Percentiles rank a stretch among this genome's conserved stretches.
Evolutionary conservation across 2,329 filamentous ascomycete genomes (phyloP).

Genomic region (Aspergillus hiratsukae): DNA sequence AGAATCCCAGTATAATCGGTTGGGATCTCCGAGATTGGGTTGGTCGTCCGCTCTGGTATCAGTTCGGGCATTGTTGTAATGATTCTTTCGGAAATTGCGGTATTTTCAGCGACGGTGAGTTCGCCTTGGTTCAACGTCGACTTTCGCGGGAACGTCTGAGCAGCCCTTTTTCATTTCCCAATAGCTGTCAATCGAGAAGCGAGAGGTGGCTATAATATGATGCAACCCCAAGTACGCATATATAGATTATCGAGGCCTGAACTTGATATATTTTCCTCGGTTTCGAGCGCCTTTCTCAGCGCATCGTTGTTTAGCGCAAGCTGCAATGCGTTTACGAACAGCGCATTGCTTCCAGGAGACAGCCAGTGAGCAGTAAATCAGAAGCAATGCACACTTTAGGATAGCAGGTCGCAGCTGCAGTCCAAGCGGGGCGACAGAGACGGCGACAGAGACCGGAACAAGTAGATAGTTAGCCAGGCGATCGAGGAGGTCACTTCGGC

Average conservation of each 20-base stretch:
- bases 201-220: neutral
- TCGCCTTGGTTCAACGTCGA: neutral
- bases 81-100: neutral
- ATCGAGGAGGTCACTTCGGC: neutral
- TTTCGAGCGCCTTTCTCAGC: neutral
- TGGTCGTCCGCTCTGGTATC: neutral
- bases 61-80: neutral
- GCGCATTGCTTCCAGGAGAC: neutral
- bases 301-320: neutral
- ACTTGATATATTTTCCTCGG: neutral
- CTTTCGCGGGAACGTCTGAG: neutral
- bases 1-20: slow-evolving; percentile 26
- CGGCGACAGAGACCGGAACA: neutral
- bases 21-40: slow-evolving; percentile 9
- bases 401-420: neutral
- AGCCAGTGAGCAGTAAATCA: neutral
- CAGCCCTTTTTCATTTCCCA: neutral
- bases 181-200: neutral
- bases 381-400: neutral
- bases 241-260: neutral
- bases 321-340: neutral
- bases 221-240: neutral
- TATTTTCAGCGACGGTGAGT: neutral
- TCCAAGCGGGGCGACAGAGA: neutral
- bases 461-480: neutral